Evolutionary conservation across 768 basidiomycete genomes (phyloP).

Genomic region (Tubosaeta brunneosetosa): DNA sequence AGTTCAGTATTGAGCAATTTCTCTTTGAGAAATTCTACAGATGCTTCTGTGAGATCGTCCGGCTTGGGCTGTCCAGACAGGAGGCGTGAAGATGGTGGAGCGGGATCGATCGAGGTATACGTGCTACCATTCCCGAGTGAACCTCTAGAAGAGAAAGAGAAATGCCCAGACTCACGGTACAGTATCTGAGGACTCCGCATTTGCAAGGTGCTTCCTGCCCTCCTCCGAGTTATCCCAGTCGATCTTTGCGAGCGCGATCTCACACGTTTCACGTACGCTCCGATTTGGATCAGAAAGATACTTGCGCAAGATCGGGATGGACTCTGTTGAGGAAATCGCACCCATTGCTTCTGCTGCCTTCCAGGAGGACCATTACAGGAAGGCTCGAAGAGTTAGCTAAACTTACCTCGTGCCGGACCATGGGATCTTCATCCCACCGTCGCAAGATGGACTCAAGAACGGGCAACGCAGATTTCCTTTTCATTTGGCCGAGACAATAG

Average conservation of each 20-base stretch:
- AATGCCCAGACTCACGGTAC: conserved; percentile 32
- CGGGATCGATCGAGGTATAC: conserved; percentile 87
- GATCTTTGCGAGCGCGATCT: conserved; percentile 94
- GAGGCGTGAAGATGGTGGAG: conserved; percentile 69
- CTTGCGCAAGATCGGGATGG: conserved; percentile 64
- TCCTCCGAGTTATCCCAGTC: conserved; percentile 85
- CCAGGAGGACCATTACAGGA: conserved; percentile 13
- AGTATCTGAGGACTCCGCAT: conserved; percentile 27
- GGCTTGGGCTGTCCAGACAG: conserved; percentile 50
- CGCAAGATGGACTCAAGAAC: conserved; percentile 72
- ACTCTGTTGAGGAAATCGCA: conserved; percentile 70
- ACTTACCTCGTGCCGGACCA: conserved; percentile 94
- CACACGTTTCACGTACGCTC: conserved; percentile 90
- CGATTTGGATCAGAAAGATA: conserved; percentile 69
- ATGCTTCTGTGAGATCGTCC: conserved; percentile 43
- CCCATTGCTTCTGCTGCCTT: conserved; percentile 99
- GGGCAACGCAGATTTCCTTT: conserved; percentile 66
- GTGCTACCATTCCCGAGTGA: conserved; percentile 35
- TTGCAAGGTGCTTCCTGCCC: conserved; percentile 45
- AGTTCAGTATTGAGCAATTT: conserved; percentile 62
- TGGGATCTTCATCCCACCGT: conserved; percentile 72
- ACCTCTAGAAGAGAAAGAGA: not conserved
- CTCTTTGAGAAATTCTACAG: conserved; percentile 50
- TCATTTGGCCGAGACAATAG: conserved; percentile 94
- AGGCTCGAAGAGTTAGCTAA: not conserved